Evolutionary conservation across 78 protist genomes (phyloP).

Genomic region (Cyanophora paradoxa): DNA sequence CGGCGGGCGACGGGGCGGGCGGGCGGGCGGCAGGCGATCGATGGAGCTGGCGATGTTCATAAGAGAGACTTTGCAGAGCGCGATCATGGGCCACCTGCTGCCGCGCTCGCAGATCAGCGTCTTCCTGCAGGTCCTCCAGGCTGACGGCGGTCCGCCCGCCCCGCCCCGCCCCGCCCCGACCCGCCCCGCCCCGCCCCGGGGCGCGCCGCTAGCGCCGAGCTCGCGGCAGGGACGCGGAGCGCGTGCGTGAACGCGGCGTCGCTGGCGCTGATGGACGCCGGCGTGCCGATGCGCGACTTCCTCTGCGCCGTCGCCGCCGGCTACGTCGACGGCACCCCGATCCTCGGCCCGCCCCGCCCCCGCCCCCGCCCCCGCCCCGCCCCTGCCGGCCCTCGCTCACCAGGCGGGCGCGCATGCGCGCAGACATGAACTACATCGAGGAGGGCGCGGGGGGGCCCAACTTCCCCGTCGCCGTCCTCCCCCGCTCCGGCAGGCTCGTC

Average conservation of each 20-base stretch:
- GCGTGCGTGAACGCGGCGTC: conserved; percentile 83
- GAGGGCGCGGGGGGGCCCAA: conserved; percentile 69
- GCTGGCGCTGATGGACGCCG: conserved; percentile 89
- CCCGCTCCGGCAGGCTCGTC: conserved; percentile 43
- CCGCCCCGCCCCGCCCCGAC: too few species aligned
- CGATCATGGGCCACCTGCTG: conserved; percentile 39
- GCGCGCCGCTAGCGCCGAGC: not conserved
- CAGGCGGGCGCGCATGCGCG: not conserved
- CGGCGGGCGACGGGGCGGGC: too few species aligned
- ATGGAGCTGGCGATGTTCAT: conserved; percentile 49
- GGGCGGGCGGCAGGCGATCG: conserved; percentile 20
- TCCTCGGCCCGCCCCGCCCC: conserved; percentile 21
- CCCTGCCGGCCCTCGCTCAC: too few species aligned
- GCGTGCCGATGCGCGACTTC: conserved; percentile 78
- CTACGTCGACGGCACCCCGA: conserved; percentile 49
- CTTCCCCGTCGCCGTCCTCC: conserved; percentile 49
- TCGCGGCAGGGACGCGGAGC: conserved; percentile 31
- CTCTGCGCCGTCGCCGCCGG: conserved; percentile 56
- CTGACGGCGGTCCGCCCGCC: conserved; percentile 78
- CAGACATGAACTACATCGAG: conserved; percentile 58
- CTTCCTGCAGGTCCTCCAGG: conserved; percentile 77
- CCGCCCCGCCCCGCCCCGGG: not conserved
- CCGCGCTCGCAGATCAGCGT: conserved; percentile 85
- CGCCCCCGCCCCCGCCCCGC: not conserved
- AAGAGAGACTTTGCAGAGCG: conserved; percentile 58